Evolutionary conservation across 179 eudicot species (phyloP), one percentile per base, ranked within the genome.

Genomic region (Beta macrorhiza): DNA sequence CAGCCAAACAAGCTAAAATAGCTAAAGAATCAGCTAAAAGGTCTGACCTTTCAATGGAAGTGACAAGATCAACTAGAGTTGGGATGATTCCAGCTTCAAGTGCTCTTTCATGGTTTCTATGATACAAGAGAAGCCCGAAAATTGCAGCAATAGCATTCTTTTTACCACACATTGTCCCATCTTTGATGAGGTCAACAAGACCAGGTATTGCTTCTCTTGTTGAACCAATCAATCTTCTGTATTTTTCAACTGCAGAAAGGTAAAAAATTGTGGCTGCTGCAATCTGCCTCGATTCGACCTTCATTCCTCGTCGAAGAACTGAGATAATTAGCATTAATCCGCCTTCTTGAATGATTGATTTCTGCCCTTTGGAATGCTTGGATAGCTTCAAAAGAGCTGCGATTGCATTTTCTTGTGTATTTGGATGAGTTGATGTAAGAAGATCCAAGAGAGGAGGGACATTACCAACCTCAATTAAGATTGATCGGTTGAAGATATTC

Each of bases 181-280:
- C 85, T 56, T 78, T 82, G 59, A 93, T 84, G 9, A 92, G 75
- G 76, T 93, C 90, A 20, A 87, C 79, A 70, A 95, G 61, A 2
- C 91, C 84, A 12, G 92, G 88, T 55, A 95, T 86, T 0, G 88
- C 88, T 51, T 83, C 89, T 11, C 84, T 69, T 0, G 83, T 84
- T 5, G 86, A 85, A 3, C 98, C 98, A 25, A 95, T 87, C 63
- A 89, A 25, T 55, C 74, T 88, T 69, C 93, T 82, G 69, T 92
- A 87, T 56, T 84, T 91, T 13, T 84, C 87, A 4, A 88, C 85
- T 0, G 95, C 88, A 0, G 97, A 81, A 5, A 95, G 88, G 78
- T 95, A 95, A 57, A 95, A 95, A 13, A 95, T 72, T 1, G 87
- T 90, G 0, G 93, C 98, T 12, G 98, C 98, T 20, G 98, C 92